phyloP scores from a whole-genome alignment of 352 stramenopile species.

The Phytopythium cucurbitacearum region DNA sequence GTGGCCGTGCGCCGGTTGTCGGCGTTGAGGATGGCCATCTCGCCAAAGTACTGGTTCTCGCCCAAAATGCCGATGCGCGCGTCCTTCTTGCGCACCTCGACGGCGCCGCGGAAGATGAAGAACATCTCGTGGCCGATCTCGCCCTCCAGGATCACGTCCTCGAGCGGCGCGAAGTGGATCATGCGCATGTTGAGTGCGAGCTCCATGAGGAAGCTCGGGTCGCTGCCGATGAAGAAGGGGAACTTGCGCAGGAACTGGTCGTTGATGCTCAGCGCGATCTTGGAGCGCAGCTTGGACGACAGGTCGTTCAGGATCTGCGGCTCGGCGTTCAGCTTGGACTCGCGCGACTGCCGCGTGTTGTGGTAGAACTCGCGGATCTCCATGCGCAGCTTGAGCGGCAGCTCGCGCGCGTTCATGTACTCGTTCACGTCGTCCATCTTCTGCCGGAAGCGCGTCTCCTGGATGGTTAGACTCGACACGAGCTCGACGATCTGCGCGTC shows the following conservation, averaged over 20 bases:
- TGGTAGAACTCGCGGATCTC: slow-evolving; percentile 81
- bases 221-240: slow-evolving; percentile 66
- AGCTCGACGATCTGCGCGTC: slow-evolving; percentile 52
- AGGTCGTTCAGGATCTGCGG: slow-evolving; percentile 58
- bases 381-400: slow-evolving; percentile 58
- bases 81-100: slow-evolving; percentile 45
- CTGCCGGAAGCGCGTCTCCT: slow-evolving; percentile 57
- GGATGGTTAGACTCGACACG: slow-evolving; percentile 62
- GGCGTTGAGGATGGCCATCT: slow-evolving; percentile 68
- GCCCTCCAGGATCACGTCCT: slow-evolving; percentile 65
- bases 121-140: slow-evolving; percentile 74
- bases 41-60: slow-evolving; percentile 76
- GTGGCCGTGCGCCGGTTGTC: slow-evolving; percentile 56
- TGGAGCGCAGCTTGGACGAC: slow-evolving; percentile 64
- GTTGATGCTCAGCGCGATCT: slow-evolving; percentile 77
- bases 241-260: slow-evolving; percentile 75
- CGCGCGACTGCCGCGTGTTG: slow-evolving; percentile 59
- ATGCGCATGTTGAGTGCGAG: slow-evolving; percentile 76
- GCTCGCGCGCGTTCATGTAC: slow-evolving; percentile 70
- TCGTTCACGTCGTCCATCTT: slow-evolving; percentile 81
- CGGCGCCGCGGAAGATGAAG: no score
- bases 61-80: slow-evolving; percentile 52
- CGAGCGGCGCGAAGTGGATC: no score
- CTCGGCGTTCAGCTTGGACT: slow-evolving; percentile 63
- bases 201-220: slow-evolving; percentile 78